phyloP scores from a whole-genome alignment of 1,284 basidiomycete species.

The Sanghuangporus baumii region DNA sequence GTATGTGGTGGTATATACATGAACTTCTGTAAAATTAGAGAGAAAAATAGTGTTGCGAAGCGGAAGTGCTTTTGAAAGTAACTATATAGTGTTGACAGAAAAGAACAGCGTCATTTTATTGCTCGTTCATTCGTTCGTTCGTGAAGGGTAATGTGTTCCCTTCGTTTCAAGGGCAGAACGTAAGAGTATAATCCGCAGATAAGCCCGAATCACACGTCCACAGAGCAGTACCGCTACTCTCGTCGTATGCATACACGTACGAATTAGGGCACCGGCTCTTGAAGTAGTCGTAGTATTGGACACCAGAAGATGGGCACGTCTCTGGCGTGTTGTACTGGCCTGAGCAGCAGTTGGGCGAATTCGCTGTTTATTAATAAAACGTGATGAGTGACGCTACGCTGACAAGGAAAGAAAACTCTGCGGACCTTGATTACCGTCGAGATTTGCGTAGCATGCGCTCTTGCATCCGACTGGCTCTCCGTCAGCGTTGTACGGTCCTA shows the following conservation, averaged over 20 bases:
- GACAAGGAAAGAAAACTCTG: background rate
- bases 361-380: slow-evolving; percentile 17
- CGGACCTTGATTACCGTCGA: slow-evolving; percentile 39
- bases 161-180: slow-evolving; percentile 41
- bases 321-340: slow-evolving; percentile 42
- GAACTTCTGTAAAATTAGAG: too few species aligned
- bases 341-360: slow-evolving; percentile 48
- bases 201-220: slow-evolving; percentile 41
- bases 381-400: background rate
- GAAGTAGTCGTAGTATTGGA: slow-evolving; percentile 47
- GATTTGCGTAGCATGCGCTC: slow-evolving; percentile 51
- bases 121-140: background rate
- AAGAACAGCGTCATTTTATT: background rate
- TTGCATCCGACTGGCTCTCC: slow-evolving; percentile 54
- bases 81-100: background rate
- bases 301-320: slow-evolving; percentile 45
- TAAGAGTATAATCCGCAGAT: slow-evolving; percentile 47
- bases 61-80: background rate
- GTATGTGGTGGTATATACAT: too few species aligned
- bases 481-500: slow-evolving; percentile 45
- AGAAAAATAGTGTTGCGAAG: too few species aligned
- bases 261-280: slow-evolving; percentile 48
- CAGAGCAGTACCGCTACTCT: slow-evolving; percentile 45
- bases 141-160: too few species aligned
- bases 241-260: slow-evolving; percentile 56